Evolutionary conservation across 192 early-diverging fungal genomes (phyloP).

Genomic region (Funneliformis mosseae): DNA sequence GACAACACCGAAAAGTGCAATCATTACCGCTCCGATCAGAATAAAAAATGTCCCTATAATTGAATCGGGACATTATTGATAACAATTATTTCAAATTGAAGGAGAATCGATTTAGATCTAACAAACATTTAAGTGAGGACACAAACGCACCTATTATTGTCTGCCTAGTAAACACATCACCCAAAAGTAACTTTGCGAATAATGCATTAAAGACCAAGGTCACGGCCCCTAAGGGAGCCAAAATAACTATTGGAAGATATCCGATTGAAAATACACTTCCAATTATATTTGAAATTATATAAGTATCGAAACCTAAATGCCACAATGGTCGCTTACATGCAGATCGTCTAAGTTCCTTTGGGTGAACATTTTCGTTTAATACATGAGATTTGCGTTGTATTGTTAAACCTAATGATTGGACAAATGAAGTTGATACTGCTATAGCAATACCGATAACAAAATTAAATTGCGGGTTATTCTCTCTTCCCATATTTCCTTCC

Average conservation of each 20-base stretch:
- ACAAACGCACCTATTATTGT: constrained; percentile 53
- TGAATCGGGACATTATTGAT: background rate
- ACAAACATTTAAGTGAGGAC: background rate
- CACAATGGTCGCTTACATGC: constrained; percentile 63
- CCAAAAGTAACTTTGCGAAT: constrained; percentile 66
- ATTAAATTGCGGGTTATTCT: constrained; percentile 29
- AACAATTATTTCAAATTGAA: background rate
- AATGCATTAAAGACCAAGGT: constrained; percentile 77
- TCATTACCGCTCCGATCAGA: constrained; percentile 62
- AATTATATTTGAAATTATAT: constrained; percentile 68
- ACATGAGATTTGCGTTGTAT: constrained; percentile 77
- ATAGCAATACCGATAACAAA: constrained; percentile 57
- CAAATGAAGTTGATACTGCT: constrained; percentile 65
- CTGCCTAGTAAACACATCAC: constrained; percentile 62
- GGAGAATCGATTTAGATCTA: background rate
- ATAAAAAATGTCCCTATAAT: constrained; percentile 67
- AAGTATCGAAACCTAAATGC: constrained; percentile 67
- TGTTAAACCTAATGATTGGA: constrained; percentile 76
- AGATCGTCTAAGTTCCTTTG: constrained; percentile 50
- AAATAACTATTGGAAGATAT: constrained; percentile 75
- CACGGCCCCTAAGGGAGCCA: constrained; percentile 75
- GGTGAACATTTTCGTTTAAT: constrained; percentile 54
- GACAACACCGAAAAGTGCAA: constrained; percentile 77
- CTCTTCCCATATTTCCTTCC: background rate
- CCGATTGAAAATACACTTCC: constrained; percentile 75